Percentiles rank a stretch among this genome's conserved stretches.
Evolutionary conservation across 768 basidiomycete genomes (phyloP).

Genomic region (Arthromyces matolae): DNA sequence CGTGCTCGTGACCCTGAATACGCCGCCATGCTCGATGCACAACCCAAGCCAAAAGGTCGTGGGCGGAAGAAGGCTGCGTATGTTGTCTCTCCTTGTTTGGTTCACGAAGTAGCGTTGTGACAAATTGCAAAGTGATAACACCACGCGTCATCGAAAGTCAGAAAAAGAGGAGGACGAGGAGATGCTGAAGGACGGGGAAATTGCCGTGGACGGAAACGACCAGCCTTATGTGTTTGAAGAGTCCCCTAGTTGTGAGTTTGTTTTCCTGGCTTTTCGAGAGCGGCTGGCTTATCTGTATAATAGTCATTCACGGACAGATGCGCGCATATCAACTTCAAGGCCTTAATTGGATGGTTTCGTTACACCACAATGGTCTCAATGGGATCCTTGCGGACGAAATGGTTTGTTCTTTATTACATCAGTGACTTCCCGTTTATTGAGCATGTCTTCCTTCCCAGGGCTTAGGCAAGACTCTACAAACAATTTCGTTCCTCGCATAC

Average conservation of each 20-base stretch:
- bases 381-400: conserved; percentile 98
- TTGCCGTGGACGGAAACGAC: conserved; percentile 76
- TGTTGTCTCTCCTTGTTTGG: conserved; percentile 22
- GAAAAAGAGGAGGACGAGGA: conserved; percentile 99
- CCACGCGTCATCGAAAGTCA: conserved; percentile 83
- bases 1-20: conserved; percentile 91
- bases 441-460: conserved; percentile 46
- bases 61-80: conserved; percentile 81
- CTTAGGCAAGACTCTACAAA: conserved; percentile 97
- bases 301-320: conserved; percentile 90
- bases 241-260: conserved; percentile 76
- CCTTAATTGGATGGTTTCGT: conserved; percentile 93
- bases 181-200: conserved; percentile 81
- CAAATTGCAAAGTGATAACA: conserved; percentile 64
- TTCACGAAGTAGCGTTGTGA: no score
- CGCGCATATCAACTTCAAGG: conserved; percentile 94
- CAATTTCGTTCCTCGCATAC: conserved; percentile 94
- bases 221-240: conserved; percentile 94
- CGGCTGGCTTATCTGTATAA: conserved; percentile 4
- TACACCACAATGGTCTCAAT: conserved; percentile 95
- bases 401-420: conserved; percentile 36
- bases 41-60: conserved; percentile 80
- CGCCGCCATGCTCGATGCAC: conserved; percentile 81
- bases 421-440: not conserved
- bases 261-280: not conserved